Evolutionary conservation across 805 yeast species (phyloP), one percentile per base, ranked within the genome.

Genomic region (Starmerella potacharoeniae): DNA sequence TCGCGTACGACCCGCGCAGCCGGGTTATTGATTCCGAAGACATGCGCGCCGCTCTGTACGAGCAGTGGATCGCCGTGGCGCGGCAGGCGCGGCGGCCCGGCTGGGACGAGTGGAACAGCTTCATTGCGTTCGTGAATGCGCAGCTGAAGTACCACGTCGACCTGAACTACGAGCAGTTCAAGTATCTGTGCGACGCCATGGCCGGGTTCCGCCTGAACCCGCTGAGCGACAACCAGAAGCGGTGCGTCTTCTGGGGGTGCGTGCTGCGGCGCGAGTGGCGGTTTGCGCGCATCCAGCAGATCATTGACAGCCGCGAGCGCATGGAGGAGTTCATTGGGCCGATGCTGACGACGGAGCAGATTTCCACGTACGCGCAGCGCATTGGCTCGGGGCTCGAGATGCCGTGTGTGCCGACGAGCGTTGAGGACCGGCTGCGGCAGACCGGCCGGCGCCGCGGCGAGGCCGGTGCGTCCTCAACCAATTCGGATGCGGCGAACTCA

Each of bases 1-100:
- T 80, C 0, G 66, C 71, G 0, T 57, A 68, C n/a, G 80, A 79
- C 56, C 72, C 75, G 5, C 58, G 72, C 11, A 79, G 71, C 60
- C 64, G 68, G 29, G 53, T 56, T 1, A 55, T 77, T 17, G 67
- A 68, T 7, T 62, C 69, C 30, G 70, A 73, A 42, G 58, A 64
- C 17, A 61, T 62, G 8, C 66, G 82, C 37, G 69, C 67, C 50
- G 68, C 63, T 1, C 60, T 73, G 1, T 81, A 75, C 62, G 75
- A 76, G 44, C 62, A 67, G 31, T 80, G 85, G 84, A 64, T 69
- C 3, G 52, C 55, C 13, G 22, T 37, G 53, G 51, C 53, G 9
- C 34, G 34, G 17, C 49, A 30, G 6, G 54, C 45, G 7, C 45
- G 45, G 16, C 45, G 33, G 13, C 31, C 14, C 14, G 45, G 16